Percentiles rank a stretch among this genome's conserved stretches.
Conservation (phyloP, 257 asterid species). For the Solanum paucissectum region DNA sequence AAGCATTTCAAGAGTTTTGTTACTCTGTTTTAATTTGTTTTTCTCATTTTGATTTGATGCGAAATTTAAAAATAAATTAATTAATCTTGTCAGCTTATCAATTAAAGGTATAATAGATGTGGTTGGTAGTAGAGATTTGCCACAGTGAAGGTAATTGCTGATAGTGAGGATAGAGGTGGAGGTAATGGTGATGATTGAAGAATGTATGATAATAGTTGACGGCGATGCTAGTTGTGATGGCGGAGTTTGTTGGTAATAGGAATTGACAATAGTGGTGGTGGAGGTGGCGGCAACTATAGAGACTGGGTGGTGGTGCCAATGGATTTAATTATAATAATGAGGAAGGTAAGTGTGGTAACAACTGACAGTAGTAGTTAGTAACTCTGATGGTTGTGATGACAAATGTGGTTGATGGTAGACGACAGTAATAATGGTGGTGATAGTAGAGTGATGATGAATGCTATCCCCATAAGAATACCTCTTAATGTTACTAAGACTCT, state of each 20-base stretch:
- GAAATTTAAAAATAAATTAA: no score
- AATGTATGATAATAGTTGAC: neutral
- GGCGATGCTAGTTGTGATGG: neutral
- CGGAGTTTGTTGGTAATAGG: neutral
- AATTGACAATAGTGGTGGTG: neutral
- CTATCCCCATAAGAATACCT: neutral
- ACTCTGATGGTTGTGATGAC: no score
- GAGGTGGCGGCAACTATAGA: neutral
- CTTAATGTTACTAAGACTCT: neutral
- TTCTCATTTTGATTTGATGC: rapidly evolving
- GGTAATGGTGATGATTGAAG: neutral
- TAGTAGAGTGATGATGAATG: neutral
- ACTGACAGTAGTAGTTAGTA: no score
- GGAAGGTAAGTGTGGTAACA: neutral
- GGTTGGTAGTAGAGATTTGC: neutral
- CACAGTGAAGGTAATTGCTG: neutral
- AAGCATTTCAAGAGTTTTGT: neutral
- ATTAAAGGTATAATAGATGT: neutral
- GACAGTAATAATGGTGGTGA: no score
- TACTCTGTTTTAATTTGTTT: neutral
- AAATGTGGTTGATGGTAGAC: no score
- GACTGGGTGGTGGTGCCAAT: neutral
- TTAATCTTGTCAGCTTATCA: neutral
- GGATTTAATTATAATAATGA: no score
- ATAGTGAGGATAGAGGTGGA: neutral